These are phyloP conservation scores for Anisogramma anomala DNA, from an alignment of 2,329 filamentous ascomycete genomes.

Conservation along the genomic window DNA sequence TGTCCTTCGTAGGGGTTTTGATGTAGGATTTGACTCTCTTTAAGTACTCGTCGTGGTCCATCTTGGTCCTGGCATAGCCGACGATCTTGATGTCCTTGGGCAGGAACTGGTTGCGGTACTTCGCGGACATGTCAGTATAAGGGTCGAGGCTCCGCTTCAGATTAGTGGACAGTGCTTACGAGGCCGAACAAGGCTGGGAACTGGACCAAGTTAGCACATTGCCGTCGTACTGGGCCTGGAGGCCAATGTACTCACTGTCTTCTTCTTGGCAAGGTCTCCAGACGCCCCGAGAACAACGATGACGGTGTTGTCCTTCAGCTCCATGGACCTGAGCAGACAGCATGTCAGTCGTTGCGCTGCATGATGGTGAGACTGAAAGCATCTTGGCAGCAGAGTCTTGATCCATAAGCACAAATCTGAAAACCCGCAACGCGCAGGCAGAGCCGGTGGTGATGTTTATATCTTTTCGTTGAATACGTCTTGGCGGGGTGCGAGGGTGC, in stretches of 20 bases:
- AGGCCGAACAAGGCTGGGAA: slow-evolving; percentile 96
- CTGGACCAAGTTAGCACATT: slow-evolving; percentile 35
- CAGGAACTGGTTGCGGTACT: slow-evolving; percentile 99
- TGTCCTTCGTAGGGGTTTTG: slow-evolving; percentile 95
- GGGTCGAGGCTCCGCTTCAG: neutral
- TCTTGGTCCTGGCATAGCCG: slow-evolving; percentile 98
- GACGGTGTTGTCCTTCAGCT: slow-evolving; percentile 97
- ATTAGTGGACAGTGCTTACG: slow-evolving; percentile 46
- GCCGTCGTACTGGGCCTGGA: slow-evolving; percentile 9
- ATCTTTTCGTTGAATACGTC: neutral
- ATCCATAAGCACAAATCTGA: neutral
- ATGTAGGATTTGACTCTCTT: slow-evolving; percentile 94
- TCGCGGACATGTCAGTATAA: slow-evolving; percentile 16
- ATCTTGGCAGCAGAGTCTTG: neutral
- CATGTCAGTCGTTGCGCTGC: slow-evolving; percentile 23
- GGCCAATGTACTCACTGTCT: slow-evolving; percentile 57
- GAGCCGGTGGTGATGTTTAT: neutral
- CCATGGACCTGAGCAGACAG: slow-evolving; percentile 53
- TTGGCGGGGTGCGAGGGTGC: slow-evolving; percentile 13
- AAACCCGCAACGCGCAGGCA: neutral
- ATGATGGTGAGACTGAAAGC: neutral
- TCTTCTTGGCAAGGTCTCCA: slow-evolving; percentile 98
- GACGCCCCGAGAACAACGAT: slow-evolving; percentile 95
- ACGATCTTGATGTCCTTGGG: slow-evolving; percentile 93
- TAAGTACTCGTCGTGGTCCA: slow-evolving; percentile 94